phyloP scores from a whole-genome alignment of 75 land plant genomes.

The Chamaecyparis obtusa region DNA sequence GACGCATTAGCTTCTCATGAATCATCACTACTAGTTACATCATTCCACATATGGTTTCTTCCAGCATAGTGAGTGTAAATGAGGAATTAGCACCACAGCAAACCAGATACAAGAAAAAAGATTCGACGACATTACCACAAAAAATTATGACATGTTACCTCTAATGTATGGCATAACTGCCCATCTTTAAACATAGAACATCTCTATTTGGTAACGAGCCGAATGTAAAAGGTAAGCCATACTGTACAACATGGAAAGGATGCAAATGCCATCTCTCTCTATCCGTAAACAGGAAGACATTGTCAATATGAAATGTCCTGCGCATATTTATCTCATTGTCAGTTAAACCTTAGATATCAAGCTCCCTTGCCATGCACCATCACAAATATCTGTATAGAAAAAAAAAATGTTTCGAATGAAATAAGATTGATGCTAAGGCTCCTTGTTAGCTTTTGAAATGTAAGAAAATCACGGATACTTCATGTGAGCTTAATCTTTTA shows the following conservation, averaged over 20 bases:
- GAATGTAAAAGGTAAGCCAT: background rate
- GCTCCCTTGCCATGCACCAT: background rate
- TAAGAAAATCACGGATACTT: background rate
- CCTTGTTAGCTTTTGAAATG: background rate
- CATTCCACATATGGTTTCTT: background rate
- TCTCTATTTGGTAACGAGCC: background rate
- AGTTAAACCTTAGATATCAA: background rate
- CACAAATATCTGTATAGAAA: background rate
- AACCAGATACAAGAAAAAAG: background rate
- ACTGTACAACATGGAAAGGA: background rate
- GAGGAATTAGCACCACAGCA: background rate
- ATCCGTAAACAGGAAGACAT: background rate
- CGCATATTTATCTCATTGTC: background rate
- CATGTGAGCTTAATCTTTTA: background rate
- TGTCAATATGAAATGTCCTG: background rate
- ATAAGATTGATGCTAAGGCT: background rate
- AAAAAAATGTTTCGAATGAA: background rate
- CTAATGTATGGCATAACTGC: background rate
- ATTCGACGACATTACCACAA: background rate
- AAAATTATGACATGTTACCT: background rate
- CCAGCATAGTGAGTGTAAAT: background rate
- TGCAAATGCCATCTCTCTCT: background rate
- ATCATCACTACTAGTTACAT: background rate
- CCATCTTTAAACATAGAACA: background rate
- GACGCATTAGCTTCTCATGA: too few relatives aligned